Percentiles rank a stretch among this genome's conserved stretches.
phyloP scores from a whole-genome alignment of 2,329 filamentous ascomycete species.

The Aspergillus tanneri region DNA sequence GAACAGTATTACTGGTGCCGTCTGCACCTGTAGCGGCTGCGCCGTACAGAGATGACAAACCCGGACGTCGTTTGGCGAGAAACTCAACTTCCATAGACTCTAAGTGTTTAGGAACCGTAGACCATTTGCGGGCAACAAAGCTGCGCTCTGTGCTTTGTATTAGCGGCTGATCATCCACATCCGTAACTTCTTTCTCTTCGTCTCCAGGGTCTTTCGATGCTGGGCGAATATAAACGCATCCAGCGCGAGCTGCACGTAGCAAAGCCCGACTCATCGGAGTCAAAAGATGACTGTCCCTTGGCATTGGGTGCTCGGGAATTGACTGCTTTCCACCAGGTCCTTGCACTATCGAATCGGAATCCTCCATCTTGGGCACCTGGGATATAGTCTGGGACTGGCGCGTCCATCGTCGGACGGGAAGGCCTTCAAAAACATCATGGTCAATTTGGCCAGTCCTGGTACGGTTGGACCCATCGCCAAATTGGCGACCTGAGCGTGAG shows the following conservation, averaged over 20 bases:
- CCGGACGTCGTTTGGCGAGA: constrained; percentile 61
- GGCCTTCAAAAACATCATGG: constrained; percentile 67
- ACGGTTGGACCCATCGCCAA: constrained; percentile 46
- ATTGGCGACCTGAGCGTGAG: constrained; percentile 58
- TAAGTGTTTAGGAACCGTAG: constrained; percentile 55
- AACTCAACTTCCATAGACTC: constrained; percentile 62
- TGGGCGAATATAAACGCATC: constrained; percentile 71
- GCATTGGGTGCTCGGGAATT: constrained; percentile 79
- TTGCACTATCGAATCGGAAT: constrained; percentile 37
- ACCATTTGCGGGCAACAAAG: constrained; percentile 60
- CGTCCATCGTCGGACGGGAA: constrained; percentile 89
- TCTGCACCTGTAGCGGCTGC: constrained; percentile 26
- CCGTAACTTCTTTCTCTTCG: constrained; percentile 38
- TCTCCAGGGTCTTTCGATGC: constrained; percentile 44
- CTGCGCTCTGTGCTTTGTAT: constrained; percentile 43
- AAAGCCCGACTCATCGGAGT: constrained; percentile 78
- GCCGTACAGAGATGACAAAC: constrained; percentile 55
- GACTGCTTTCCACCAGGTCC: constrained; percentile 28
- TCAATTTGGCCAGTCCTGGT: constrained; percentile 54
- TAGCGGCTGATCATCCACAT: constrained; percentile 33
- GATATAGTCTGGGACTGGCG: constrained; percentile 68
- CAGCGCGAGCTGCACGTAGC: constrained; percentile 75
- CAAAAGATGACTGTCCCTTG: constrained; percentile 76
- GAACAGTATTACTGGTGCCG: constrained; percentile 39
- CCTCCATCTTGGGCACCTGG: constrained; percentile 65